Conservation (phyloP, 495 filamentous ascomycete genomes). For the Podospora pseudopauciseta region DNA sequence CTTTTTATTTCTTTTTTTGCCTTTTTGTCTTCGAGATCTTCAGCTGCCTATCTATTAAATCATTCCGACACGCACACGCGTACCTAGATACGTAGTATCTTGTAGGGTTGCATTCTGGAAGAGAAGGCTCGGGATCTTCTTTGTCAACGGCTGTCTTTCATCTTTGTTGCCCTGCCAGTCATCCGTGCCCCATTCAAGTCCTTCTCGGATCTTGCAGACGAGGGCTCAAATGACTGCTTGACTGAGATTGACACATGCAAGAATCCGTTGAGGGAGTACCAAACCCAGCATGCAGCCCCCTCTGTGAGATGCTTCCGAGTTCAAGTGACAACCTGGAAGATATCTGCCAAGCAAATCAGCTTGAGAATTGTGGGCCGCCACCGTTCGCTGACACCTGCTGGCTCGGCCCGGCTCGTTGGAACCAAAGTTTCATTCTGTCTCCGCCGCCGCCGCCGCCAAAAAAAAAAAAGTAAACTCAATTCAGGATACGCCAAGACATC, state of each 20-base stretch:
- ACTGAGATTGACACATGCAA: slow-evolving; percentile 1
- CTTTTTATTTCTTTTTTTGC: background rate
- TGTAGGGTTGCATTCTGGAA: background rate
- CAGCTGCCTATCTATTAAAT: too few relatives aligned
- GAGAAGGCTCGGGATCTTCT: background rate
- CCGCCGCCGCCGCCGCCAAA: too few relatives aligned
- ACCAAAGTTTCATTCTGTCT: background rate
- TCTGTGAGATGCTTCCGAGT: background rate
- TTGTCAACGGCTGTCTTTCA: background rate
- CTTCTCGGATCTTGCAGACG: background rate
- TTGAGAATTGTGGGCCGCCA: background rate
- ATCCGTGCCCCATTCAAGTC: background rate
- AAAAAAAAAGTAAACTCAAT: background rate
- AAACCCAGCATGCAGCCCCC: background rate
- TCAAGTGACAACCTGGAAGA: background rate
- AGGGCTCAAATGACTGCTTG: background rate
- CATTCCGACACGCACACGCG: background rate
- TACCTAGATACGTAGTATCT: background rate
- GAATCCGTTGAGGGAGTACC: background rate
- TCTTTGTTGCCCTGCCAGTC: background rate
- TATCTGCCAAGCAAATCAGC: background rate
- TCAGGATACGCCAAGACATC: background rate
- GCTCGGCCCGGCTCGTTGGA: background rate
- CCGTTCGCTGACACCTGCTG: background rate
- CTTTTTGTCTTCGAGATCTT: background rate